Conservation (phyloP, 2,329 filamentous ascomycete genomes). For the Akanthomyces dipterigenus region DNA sequence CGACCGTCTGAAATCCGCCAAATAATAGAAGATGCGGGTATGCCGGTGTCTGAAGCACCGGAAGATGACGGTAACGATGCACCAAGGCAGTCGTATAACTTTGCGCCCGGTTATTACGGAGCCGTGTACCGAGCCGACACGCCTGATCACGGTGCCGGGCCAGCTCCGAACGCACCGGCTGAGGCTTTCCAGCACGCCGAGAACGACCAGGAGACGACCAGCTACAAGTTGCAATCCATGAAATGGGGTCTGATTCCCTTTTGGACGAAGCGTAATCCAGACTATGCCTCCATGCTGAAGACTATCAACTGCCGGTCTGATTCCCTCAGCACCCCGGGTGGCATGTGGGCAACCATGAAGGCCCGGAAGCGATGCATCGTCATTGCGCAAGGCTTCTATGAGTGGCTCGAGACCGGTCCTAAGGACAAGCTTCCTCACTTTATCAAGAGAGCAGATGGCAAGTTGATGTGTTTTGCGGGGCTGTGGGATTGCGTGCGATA, state of each 20-base stretch:
- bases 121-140: slow-evolving; percentile 77
- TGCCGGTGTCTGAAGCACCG: slow-evolving; percentile 66
- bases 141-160: slow-evolving; percentile 51
- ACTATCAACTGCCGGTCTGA: slow-evolving; percentile 96
- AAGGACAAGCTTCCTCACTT: slow-evolving; percentile 84
- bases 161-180: slow-evolving; percentile 19
- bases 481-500: slow-evolving; percentile 85
- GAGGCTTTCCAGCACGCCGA: background rate
- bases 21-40: slow-evolving; percentile 65
- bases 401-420: slow-evolving; percentile 76
- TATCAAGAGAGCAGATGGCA: slow-evolving; percentile 72
- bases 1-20: slow-evolving; percentile 68
- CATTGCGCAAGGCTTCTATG: slow-evolving; percentile 87
- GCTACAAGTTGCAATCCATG: slow-evolving; percentile 84
- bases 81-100: slow-evolving; percentile 78
- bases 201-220: slow-evolving; percentile 20
- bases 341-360: slow-evolving; percentile 93
- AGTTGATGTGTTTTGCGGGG: slow-evolving; percentile 82
- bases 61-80: slow-evolving; percentile 56
- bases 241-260: slow-evolving; percentile 93
- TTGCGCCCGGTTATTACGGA: slow-evolving; percentile 81
- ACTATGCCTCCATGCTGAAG: slow-evolving; percentile 70
- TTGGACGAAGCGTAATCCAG: slow-evolving; percentile 81
- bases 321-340: slow-evolving; percentile 65
- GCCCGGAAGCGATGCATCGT: slow-evolving; percentile 81